Evolutionary conservation across 306 rosid species (phyloP).

Genomic region (Cercis canadensis): DNA sequence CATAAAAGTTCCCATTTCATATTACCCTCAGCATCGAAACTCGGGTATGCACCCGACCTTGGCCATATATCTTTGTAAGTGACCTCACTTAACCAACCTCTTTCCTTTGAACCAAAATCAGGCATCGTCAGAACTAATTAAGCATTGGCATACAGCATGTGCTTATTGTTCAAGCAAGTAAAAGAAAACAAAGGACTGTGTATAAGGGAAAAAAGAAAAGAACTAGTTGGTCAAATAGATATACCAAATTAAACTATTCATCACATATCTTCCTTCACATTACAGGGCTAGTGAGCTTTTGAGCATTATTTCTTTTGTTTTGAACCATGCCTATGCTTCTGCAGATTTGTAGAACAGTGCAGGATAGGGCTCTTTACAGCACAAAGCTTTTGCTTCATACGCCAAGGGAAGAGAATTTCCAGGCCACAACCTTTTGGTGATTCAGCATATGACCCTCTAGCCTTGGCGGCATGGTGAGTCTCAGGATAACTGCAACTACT

Average conservation of each 20-base stretch:
- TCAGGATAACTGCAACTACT: constrained; percentile 37
- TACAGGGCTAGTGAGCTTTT: constrained; percentile 14
- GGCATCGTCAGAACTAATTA: too few relatives aligned
- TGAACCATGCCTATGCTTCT: constrained; percentile 38
- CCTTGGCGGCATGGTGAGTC: constrained; percentile 34
- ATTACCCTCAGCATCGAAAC: too few relatives aligned
- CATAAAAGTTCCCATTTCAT: too few relatives aligned
- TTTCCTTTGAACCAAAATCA: too few relatives aligned
- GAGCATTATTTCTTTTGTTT: constrained; percentile 50
- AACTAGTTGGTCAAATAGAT: not conserved
- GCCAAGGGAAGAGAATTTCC: constrained; percentile 68
- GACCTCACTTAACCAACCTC: too few relatives aligned
- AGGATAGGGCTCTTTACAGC: constrained; percentile 62
- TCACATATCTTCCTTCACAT: not conserved
- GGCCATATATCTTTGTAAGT: too few relatives aligned
- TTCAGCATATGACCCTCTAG: constrained; percentile 44
- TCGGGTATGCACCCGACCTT: too few relatives aligned
- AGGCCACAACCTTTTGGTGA: constrained; percentile 78
- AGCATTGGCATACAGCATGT: not conserved
- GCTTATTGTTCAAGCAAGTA: not conserved
- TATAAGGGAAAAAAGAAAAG: constrained; percentile 3
- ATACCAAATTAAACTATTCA: not conserved
- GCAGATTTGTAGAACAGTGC: constrained; percentile 46
- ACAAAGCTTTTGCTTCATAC: constrained; percentile 74
- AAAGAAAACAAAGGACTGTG: not conserved